Evolutionary conservation across 140 eudicot species (phyloP), one percentile per base, ranked within the genome.

Genomic region (Senecio squalidus): DNA sequence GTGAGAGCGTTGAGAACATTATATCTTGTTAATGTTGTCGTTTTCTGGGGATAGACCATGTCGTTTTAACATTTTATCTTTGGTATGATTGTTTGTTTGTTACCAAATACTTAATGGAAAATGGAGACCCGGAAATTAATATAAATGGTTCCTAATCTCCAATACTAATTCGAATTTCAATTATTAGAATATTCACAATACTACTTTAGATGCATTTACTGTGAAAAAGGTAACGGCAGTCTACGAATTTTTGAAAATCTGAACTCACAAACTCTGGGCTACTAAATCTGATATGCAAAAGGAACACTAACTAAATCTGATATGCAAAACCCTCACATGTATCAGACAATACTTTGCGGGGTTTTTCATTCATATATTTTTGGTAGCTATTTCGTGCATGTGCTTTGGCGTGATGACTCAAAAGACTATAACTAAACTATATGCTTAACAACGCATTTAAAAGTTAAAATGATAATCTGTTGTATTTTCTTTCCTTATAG

Each of bases 401-500:
- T 45, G 11, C 52, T 45, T 18, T 45, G 52, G 52, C 9, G 26
- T 15, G 14, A 17, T 17, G 20, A 20, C 8, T 15, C 4, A 5
- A 45, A 16, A 45, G 52, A 45, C 17, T 45, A 45, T 3, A 15
- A 9, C 0, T 2, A 16, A 14, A 44, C 6, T 0, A 44, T 44
- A 45, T 20, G 26, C 14, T 20, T 20, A 18, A 17, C 31, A 2
- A 8, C 23, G 17, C 2, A 9, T 49, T 15, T 46, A 17, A 29
- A 27, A 27, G n/a, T n/a, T n/a, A n/a, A n/a, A n/a, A n/a, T 55
- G 10, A 28, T 66, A 15, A 41, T 28, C 6, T 44, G 33, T 20
- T 39, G 58, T 23, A 13, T 44, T 41, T 50, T 26, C 14, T 57
- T 57, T 45, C 1, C 24, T 49, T 72, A 50, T 53, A 74, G 84